phyloP scores from a whole-genome alignment of 1,139 yeast species.

The Taphrina flavorubra region DNA sequence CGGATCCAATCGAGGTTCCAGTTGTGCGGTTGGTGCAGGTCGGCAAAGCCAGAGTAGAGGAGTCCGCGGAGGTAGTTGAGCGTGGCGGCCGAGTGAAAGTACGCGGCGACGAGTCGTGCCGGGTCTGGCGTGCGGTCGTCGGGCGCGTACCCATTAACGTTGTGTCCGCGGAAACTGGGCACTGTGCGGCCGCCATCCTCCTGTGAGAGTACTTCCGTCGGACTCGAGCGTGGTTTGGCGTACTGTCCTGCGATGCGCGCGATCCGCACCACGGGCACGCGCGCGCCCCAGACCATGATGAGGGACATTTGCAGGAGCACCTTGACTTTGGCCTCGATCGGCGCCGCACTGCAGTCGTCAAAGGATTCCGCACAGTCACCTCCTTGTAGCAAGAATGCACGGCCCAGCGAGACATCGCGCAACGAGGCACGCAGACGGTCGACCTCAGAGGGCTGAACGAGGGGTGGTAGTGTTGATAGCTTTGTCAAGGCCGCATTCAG shows the following conservation, averaged over 20 bases:
- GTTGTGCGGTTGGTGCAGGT: constrained; percentile 54
- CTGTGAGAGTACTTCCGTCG: constrained; percentile 53
- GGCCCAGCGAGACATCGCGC: constrained; percentile 55
- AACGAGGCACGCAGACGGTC: constrained; percentile 50
- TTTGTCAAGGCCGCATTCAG: constrained; percentile 55
- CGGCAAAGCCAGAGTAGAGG: constrained; percentile 55
- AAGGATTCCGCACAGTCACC: constrained; percentile 59
- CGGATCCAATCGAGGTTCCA: constrained; percentile 57
- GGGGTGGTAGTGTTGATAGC: constrained; percentile 55
- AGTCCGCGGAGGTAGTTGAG: constrained; percentile 54
- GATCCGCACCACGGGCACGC: constrained; percentile 51
- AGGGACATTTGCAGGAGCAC: constrained; percentile 56
- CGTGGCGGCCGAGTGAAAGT: constrained; percentile 58
- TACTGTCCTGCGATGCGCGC: constrained; percentile 58
- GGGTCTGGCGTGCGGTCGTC: constrained; percentile 55
- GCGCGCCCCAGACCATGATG: constrained; percentile 53
- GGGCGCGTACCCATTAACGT: constrained; percentile 55
- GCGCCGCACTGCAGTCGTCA: constrained; percentile 53
- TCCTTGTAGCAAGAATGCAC: constrained; percentile 56
- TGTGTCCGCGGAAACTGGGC: constrained; percentile 56
- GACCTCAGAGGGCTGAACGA: constrained; percentile 54
- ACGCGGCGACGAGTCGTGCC: constrained; percentile 54
- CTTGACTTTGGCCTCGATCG: constrained; percentile 55
- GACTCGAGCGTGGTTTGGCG: constrained; percentile 52
- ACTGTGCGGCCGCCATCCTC: constrained; percentile 52